Evolutionary conservation across 2,329 filamentous ascomycete genomes (phyloP).

Genomic region (Alternaria consortialis): DNA sequence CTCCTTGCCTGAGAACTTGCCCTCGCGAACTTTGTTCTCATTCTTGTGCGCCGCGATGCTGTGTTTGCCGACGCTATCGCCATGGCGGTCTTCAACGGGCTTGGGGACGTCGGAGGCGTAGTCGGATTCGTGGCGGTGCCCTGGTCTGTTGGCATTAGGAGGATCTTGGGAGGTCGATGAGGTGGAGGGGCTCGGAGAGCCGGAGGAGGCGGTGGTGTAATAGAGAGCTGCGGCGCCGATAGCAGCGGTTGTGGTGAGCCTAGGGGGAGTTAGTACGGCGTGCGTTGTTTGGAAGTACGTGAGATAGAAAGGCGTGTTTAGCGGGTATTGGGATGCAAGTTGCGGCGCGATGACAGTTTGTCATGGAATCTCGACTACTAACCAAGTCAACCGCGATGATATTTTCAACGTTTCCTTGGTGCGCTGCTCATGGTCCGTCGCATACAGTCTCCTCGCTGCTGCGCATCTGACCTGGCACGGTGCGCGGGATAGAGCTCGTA

Average conservation of each 20-base stretch:
- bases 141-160: slow-evolving; percentile 4
- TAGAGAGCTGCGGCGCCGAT: slow-evolving; percentile 25
- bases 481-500: slow-evolving; percentile 20
- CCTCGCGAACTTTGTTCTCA: slow-evolving; percentile 30
- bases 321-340: neutral
- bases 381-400: slow-evolving; percentile 32
- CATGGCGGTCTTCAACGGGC: slow-evolving; percentile 37
- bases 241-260: slow-evolving; percentile 31
- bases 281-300: neutral
- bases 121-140: slow-evolving; percentile 18
- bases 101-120: slow-evolving; percentile 33
- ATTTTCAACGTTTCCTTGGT: slow-evolving; percentile 27
- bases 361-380: slow-evolving; percentile 8
- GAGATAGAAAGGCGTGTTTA: neutral
- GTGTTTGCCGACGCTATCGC: slow-evolving; percentile 36
- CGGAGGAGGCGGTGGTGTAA: slow-evolving; percentile 17
- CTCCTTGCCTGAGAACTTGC: slow-evolving; percentile 35
- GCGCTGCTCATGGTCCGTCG: slow-evolving; percentile 30
- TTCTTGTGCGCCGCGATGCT: slow-evolving; percentile 39
- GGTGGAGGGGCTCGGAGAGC: neutral
- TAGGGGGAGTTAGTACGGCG: slow-evolving; percentile 11
- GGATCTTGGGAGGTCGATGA: slow-evolving; percentile 1
- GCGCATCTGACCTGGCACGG: slow-evolving; percentile 11
- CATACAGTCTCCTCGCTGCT: slow-evolving; percentile 26
- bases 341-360: slow-evolving; percentile 1